Percentiles rank a stretch among this genome's conserved stretches.
Conservation (phyloP, 441 rosid species). For the Adansonia rubrostipa region DNA sequence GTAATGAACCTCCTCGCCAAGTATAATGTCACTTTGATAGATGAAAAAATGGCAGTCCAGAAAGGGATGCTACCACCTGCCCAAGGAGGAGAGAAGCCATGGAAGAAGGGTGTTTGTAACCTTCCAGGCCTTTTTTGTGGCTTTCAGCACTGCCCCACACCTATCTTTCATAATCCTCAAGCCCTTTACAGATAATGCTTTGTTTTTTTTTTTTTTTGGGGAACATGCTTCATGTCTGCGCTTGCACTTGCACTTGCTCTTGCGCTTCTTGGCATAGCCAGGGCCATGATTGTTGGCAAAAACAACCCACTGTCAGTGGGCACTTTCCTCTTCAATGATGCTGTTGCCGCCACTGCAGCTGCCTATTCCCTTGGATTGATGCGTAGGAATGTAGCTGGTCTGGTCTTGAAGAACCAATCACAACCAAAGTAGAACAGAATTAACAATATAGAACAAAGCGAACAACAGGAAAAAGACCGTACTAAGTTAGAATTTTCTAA, state of each 20-base stretch:
- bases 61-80: constrained; percentile 29
- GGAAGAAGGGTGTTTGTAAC: constrained; percentile 44
- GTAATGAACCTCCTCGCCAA: constrained; percentile 40
- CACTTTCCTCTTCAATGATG: constrained; percentile 32
- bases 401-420: constrained; percentile 27
- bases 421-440: neutral
- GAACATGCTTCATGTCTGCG: constrained; percentile 42
- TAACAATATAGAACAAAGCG: too few species aligned
- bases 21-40: constrained; percentile 37
- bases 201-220: neutral
- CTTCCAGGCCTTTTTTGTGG: constrained; percentile 36
- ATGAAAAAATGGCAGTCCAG: constrained; percentile 39
- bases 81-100: constrained; percentile 28
- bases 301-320: constrained; percentile 27
- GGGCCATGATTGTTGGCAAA: constrained; percentile 36
- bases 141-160: constrained; percentile 42
- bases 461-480: neutral
- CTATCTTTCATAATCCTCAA: constrained; percentile 47
- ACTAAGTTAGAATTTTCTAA: neutral
- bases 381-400: constrained; percentile 32
- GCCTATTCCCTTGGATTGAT: constrained; percentile 43
- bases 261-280: constrained; percentile 38
- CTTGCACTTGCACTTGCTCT: constrained; percentile 38
- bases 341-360: constrained; percentile 35
- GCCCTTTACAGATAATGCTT: constrained; percentile 38